phyloP scores from a whole-genome alignment of 805 yeast species.

The Pichia thaimueangensis region DNA sequence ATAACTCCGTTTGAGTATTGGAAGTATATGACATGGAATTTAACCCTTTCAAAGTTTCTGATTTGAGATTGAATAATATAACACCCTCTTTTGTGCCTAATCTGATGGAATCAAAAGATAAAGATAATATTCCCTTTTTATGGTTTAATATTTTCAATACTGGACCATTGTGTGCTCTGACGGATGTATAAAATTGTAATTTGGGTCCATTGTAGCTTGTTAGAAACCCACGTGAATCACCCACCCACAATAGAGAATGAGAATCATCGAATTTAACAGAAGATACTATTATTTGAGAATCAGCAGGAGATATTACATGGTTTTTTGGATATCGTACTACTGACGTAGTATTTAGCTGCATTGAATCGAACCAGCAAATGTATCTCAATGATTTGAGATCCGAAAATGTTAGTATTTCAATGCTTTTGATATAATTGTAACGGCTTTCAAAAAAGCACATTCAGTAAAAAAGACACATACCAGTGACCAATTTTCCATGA shows the following conservation, averaged over 20 bases:
- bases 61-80: conserved; percentile 28
- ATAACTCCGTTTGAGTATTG: conserved; percentile 36
- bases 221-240: conserved; percentile 55
- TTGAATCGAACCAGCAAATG: not conserved
- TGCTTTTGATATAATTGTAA: no score
- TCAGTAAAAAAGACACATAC: not conserved
- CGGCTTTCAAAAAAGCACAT: no score
- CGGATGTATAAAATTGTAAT: conserved; percentile 52
- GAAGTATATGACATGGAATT: conserved; percentile 37
- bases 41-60: conserved; percentile 29
- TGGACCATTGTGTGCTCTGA: conserved; percentile 43
- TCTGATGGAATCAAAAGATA: conserved; percentile 46
- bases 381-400: not conserved
- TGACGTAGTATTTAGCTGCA: conserved; percentile 7
- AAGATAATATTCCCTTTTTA: conserved; percentile 51
- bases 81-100: conserved; percentile 55
- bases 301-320: conserved; percentile 12
- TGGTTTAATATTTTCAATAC: conserved; percentile 49
- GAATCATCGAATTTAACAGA: conserved; percentile 54
- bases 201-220: conserved; percentile 39
- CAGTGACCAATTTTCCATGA: conserved; percentile 12
- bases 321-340: conserved; percentile 20
- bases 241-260: conserved; percentile 82
- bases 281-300: conserved; percentile 22
- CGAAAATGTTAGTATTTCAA: no score